Conservation (phyloP, 495 filamentous ascomycete genomes). For the Poronia punctata region DNA sequence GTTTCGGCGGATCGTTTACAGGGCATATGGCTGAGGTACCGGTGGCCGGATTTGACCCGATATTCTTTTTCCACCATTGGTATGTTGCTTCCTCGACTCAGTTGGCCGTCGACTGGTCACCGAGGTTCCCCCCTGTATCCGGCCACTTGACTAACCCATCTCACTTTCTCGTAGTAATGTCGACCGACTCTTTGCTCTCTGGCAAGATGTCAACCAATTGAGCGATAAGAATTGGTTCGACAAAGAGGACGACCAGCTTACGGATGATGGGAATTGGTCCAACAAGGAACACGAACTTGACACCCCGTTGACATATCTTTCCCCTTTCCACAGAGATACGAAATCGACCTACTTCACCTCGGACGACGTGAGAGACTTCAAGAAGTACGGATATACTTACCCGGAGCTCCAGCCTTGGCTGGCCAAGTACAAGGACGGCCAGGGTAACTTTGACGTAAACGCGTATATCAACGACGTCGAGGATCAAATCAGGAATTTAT, state of each 20-base stretch:
- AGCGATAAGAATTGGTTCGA: slow-evolving; percentile 26
- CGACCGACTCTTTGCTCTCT: slow-evolving; percentile 36
- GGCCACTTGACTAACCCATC: too few species aligned
- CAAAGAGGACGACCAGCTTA: slow-evolving; percentile 15
- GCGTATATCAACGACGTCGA: neutral
- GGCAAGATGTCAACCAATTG: slow-evolving; percentile 31
- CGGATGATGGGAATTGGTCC: slow-evolving; percentile 3
- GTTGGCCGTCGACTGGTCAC: too few species aligned
- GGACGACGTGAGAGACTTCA: slow-evolving; percentile 10
- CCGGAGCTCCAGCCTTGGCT: slow-evolving; percentile 28
- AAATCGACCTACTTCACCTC: slow-evolving; percentile 13
- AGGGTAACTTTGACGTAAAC: slow-evolving; percentile 45
- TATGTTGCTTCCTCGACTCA: too few species aligned
- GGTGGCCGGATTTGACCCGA: slow-evolving; percentile 37
- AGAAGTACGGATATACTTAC: slow-evolving; percentile 25
- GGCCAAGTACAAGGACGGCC: slow-evolving; percentile 24
- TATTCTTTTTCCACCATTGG: slow-evolving; percentile 37
- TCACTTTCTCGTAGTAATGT: slow-evolving; percentile 33
- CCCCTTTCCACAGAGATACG: slow-evolving; percentile 20
- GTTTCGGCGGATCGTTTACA: slow-evolving; percentile 24
- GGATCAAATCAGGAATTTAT: too few species aligned
- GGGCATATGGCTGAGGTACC: slow-evolving; percentile 38
- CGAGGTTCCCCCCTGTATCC: too few species aligned
- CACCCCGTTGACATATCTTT: too few species aligned
- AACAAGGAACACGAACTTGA: slow-evolving; percentile 7